Evolutionary conservation across 495 filamentous ascomycete species (phyloP), one percentile per base, ranked within the genome.

Genomic region (Ascobolus immersus): DNA sequence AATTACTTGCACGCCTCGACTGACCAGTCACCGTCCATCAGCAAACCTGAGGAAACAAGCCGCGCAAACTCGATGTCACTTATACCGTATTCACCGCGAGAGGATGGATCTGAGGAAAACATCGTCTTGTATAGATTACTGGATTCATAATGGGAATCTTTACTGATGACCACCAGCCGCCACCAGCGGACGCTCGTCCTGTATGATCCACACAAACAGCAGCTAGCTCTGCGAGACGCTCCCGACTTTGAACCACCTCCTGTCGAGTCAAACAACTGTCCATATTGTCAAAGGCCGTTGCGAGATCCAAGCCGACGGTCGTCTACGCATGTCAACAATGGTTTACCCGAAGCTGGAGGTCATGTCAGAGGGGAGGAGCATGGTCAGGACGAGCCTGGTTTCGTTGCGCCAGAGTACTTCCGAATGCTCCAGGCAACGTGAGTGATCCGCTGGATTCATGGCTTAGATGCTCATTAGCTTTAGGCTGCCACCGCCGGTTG

Each of bases 131-230:
- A 12, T 24, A 19, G n/a, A 8, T 8, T 17, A 12, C 14, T 23
- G 10, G 1, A 11, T 12, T n/a, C 22, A 5, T 31, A n/a, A 21
- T 21, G 5, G 17, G 15, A 18, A 10, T 14, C 28, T 14, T 25
- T n/a, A n/a, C 22, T 7, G 7, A 7, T 25, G 22, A 7, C 8
- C 25, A 11, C n/a, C 44, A 94, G 84, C 19, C 86, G 86, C 41
- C 79, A 92, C 50, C 72, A 82, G 45, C 73, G 86, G 50, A 73
- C 81, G 3, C 70, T 96, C 33, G 89, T 96, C 14, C 67, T 94
- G 30, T 80, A 75, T 45, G 82, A 96, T 53, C 73, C 69, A 25
- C 61, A 72, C 28, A 89, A 80, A 5, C 71, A 72, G 35, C 78
- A 82, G 40, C 65, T 96, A 39, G 77, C 73, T 41, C 70, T 92